These are phyloP conservation scores for Aphanomyces invadans DNA, from an alignment of 352 stramenopile genomes.

Conservation along the genomic window DNA sequence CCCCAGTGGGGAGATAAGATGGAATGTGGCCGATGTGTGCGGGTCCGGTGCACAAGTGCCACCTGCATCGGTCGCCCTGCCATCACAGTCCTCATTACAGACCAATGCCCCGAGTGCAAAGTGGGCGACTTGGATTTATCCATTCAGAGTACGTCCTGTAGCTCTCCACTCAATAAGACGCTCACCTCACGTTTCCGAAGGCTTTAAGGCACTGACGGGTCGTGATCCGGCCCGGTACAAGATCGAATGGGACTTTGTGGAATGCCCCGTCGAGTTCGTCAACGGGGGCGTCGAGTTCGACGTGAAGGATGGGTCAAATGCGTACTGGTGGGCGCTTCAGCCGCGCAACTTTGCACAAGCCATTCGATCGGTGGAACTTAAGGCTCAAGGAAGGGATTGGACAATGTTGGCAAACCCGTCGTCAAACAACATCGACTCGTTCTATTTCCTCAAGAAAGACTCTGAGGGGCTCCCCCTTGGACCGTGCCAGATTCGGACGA, in stretches of 20 bases:
- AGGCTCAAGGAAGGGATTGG: neutral
- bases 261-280: constrained; percentile 6
- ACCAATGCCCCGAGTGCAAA: constrained; percentile 14
- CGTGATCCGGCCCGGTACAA: neutral
- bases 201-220: constrained; percentile 10
- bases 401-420: neutral
- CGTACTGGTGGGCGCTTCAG: constrained; percentile 7
- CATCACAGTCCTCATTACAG: constrained; percentile 12
- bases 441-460: constrained; percentile 1
- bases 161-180: no score
- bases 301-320: constrained; percentile 14
- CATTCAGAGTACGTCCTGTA: constrained; percentile 22
- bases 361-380: neutral
- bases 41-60: constrained; percentile 7
- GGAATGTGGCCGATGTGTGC: constrained; percentile 17
- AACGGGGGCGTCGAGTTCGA: constrained; percentile 9
- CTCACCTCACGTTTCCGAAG: no score
- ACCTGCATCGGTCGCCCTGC: neutral
- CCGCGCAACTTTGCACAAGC: constrained; percentile 11
- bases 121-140: constrained; percentile 10
- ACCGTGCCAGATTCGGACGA: constrained; percentile 7
- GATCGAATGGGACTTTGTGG: constrained; percentile 20
- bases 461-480: neutral
- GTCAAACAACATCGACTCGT: neutral
- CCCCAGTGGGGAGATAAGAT: constrained; percentile 19